Conservation (phyloP, 352 stramenopile species). For the Globisporangium spiculum region DNA sequence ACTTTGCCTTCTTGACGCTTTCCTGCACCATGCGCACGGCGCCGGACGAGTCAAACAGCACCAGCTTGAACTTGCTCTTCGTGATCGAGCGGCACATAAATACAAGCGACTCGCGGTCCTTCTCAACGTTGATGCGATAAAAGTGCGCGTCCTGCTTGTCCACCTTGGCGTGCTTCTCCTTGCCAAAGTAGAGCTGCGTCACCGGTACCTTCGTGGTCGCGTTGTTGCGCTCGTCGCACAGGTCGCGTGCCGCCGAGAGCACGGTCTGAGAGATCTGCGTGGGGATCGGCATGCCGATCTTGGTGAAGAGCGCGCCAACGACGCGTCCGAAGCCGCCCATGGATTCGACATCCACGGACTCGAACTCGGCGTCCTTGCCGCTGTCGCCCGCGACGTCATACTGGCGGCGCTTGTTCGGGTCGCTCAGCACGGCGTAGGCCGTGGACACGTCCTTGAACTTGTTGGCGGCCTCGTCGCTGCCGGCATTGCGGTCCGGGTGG, state of each 20-base stretch:
- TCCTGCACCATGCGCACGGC: conserved; percentile 85
- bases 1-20: conserved; percentile 69
- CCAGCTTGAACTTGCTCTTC: conserved; percentile 89
- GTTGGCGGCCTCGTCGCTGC: conserved; percentile 70
- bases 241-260: conserved; percentile 68
- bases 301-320: conserved; percentile 84
- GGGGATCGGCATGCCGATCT: conserved; percentile 87
- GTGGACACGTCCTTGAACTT: conserved; percentile 86
- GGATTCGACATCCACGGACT: conserved; percentile 79
- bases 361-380: conserved; percentile 77
- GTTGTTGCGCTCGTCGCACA: conserved; percentile 77
- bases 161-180: conserved; percentile 69
- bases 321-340: conserved; percentile 84
- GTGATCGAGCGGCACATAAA: conserved; percentile 78
- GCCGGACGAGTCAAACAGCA: conserved; percentile 79
- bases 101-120: conserved; percentile 71
- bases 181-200: conserved; percentile 64
- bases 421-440: conserved; percentile 83
- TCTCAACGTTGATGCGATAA: conserved; percentile 74
- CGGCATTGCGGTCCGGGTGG: conserved; percentile 86
- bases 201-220: conserved; percentile 53
- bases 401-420: conserved; percentile 86
- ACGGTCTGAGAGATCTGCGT: conserved; percentile 87
- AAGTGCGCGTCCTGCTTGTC: conserved; percentile 90
- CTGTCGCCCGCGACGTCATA: conserved; percentile 76